Conservation (phyloP, 1,284 basidiomycete species). For the Inonotus obliquus region DNA sequence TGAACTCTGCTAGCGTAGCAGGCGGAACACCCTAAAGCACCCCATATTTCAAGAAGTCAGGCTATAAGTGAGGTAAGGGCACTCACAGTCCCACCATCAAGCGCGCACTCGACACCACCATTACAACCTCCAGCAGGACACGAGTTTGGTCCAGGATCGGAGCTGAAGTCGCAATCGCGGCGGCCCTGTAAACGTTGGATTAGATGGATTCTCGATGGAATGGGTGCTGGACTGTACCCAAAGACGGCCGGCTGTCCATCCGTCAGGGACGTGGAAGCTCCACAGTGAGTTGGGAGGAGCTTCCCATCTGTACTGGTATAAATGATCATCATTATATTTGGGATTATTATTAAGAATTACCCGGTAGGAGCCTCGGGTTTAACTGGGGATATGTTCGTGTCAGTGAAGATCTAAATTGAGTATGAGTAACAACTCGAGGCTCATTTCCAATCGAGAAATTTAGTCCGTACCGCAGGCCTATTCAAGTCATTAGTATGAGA, state of each 20-base stretch:
- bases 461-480: slow-evolving; percentile 9
- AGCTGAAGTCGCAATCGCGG: slow-evolving; percentile 40
- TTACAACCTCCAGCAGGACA: slow-evolving; percentile 43
- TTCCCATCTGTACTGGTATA: slow-evolving; percentile 22
- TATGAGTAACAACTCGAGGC: not conserved
- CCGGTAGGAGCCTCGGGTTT: slow-evolving; percentile 18
- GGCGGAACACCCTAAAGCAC: slow-evolving; percentile 48
- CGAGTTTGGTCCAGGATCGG: slow-evolving; percentile 36
- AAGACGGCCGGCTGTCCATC: slow-evolving; percentile 29
- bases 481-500: not conserved
- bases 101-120: slow-evolving; percentile 41
- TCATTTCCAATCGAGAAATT: not conserved
- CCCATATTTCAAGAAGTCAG: not conserved
- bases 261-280: slow-evolving; percentile 26
- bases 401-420: slow-evolving; percentile 22
- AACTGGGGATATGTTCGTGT: slow-evolving; percentile 18
- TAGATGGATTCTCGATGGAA: too few relatives aligned
- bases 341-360: not conserved
- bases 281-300: slow-evolving; percentile 19
- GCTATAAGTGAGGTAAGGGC: not conserved
- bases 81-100: slow-evolving; percentile 14
- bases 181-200: slow-evolving; percentile 35
- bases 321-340: not conserved
- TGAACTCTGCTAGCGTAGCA: slow-evolving; percentile 55
- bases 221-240: slow-evolving; percentile 18